These are phyloP conservation scores for Rhizopogon roseolus DNA, from an alignment of 768 basidiomycete species.

Conservation along the genomic window DNA sequence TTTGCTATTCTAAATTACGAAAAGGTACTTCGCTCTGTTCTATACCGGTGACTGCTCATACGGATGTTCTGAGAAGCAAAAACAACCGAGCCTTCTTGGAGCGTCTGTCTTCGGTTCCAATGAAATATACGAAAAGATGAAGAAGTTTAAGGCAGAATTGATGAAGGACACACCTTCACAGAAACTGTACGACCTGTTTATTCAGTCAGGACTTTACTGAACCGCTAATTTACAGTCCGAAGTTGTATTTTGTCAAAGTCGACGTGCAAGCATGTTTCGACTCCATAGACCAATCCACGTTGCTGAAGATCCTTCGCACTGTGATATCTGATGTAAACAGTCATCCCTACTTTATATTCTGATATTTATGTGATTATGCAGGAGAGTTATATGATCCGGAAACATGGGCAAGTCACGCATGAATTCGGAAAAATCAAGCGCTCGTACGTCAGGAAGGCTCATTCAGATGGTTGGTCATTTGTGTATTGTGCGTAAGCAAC, in stretches of 20 bases:
- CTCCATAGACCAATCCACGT: constrained; percentile 84
- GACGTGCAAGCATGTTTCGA: constrained; percentile 98
- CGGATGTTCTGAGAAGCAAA: constrained; percentile 41
- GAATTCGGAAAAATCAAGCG: constrained; percentile 53
- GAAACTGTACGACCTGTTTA: constrained; percentile 42
- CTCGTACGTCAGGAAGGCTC: constrained; percentile 53
- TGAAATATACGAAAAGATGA: constrained; percentile 75
- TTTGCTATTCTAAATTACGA: constrained; percentile 89
- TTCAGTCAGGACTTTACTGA: neutral
- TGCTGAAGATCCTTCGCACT: constrained; percentile 70
- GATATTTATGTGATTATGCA: constrained; percentile 22
- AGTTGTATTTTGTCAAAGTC: constrained; percentile 92
- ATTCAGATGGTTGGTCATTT: constrained; percentile 53
- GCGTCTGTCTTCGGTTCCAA: constrained; percentile 80
- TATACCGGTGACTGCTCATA: neutral
- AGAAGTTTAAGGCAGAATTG: constrained; percentile 58
- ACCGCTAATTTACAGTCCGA: constrained; percentile 49
- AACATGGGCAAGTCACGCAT: constrained; percentile 61
- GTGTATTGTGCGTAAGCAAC: too few species aligned
- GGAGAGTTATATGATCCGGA: constrained; percentile 71
- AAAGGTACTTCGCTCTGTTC: constrained; percentile 44
- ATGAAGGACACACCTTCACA: constrained; percentile 33
- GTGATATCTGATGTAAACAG: constrained; percentile 64
- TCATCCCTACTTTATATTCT: neutral
- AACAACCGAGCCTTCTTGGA: constrained; percentile 61